Evolutionary conservation across 2,329 filamentous ascomycete species (phyloP), one percentile per base, ranked within the genome.

Genomic region (Trichoderma endophyticum): DNA sequence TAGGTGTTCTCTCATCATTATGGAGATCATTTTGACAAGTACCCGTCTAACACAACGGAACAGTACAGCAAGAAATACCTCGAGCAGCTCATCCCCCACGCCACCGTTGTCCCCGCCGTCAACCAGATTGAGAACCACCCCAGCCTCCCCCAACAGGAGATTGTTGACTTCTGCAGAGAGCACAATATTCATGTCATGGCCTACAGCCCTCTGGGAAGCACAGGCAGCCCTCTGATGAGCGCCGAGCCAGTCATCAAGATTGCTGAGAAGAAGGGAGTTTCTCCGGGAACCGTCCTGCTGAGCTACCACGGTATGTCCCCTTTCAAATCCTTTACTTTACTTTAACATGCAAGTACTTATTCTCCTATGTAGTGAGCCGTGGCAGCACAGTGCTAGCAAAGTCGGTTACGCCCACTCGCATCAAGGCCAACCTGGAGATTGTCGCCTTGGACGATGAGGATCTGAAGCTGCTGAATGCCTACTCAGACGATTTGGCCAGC

Each of bases 121-220:
- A 92, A 92, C 83, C 90, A 93, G 83, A 92, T 92, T 78, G 91
- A 93, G 81, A 92, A 92, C 84, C 90, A 92, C 83, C 91, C 91
- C 15, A 86, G 86, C 7, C 87, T 92, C 12, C 91, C 91, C 2
- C 91, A 94, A 82, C 87, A 92, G 76, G 90, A 93, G 73, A 89
- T 94, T 73, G 88, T 92, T 73, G 88, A 92, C 74, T 87, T 89
- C 76, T 93, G 90, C 85, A 87, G 87, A 72, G 83, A 85, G 72
- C 91, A 92, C 81, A 88, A 88, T 71, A 93, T 94, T 73, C 87
- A 92, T 77, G 83, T 93, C 78, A 90, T 93, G 75, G 91, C 92
- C 18, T 94, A 94, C 84, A 89, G 86, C 76, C 89, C 89, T n/a
- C 83, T 91, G 0, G 89, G 89, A 48, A 88, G 86, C 82, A 89